Percentiles rank a stretch among this genome's conserved stretches.
phyloP scores from a whole-genome alignment of 495 filamentous ascomycete genomes.

The Aspergillus hancockii region DNA sequence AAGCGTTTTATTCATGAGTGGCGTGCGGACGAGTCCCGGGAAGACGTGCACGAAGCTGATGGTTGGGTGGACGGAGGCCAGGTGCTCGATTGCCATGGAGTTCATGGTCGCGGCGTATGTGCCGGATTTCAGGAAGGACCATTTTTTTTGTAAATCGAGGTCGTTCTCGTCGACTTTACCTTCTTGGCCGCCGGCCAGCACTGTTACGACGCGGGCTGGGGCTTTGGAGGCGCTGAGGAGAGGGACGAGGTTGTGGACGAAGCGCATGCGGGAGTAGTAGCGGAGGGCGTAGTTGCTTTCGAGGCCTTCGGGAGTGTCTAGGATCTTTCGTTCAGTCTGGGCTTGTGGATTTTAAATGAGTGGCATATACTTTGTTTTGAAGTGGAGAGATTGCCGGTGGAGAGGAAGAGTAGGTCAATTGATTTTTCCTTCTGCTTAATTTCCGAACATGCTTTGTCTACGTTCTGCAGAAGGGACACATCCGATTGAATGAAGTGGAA shows the following conservation, averaged over 20 bases:
- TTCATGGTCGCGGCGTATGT: constrained; percentile 50
- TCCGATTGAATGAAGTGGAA: constrained; percentile 62
- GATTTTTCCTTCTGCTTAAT: constrained; percentile 55
- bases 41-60: constrained; percentile 60
- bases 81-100: constrained; percentile 50
- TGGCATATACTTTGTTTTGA: constrained; percentile 20
- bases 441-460: constrained; percentile 60
- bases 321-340: background rate
- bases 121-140: constrained; percentile 26
- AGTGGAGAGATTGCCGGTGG: constrained; percentile 18
- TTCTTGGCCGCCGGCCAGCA: constrained; percentile 56
- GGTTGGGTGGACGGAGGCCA: constrained; percentile 49
- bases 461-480: constrained; percentile 54
- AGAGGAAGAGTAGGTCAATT: constrained; percentile 63
- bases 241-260: constrained; percentile 64
- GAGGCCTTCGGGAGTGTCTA: constrained; percentile 61
- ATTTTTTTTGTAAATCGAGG: constrained; percentile 32
- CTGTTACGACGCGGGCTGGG: constrained; percentile 60
- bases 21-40: constrained; percentile 55
- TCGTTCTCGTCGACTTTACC: constrained; percentile 51
- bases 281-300: constrained; percentile 51
- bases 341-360: too few species aligned
- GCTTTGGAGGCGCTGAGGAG: constrained; percentile 45
- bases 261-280: constrained; percentile 66
- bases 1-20: constrained; percentile 23